Percentiles rank a stretch among this genome's conserved stretches.
Conservation (phyloP, 495 filamentous ascomycete species). For the Talaromyces trachyspermus region DNA sequence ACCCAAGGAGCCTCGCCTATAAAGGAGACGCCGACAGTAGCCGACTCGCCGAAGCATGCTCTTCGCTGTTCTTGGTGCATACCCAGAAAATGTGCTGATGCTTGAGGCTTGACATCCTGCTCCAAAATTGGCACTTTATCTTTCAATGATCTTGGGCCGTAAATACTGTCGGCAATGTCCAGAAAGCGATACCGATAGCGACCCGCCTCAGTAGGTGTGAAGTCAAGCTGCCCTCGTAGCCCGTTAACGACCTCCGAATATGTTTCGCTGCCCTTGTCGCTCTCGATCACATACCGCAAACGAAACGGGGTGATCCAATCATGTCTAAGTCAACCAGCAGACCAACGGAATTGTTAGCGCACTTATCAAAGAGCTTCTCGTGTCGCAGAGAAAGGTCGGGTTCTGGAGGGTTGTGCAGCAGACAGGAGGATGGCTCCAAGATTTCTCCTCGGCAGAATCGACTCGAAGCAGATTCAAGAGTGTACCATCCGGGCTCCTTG, state of each 20-base stretch:
- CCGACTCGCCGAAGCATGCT: conserved; percentile 75
- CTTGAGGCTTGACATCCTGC: conserved; percentile 87
- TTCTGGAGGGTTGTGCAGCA: conserved; percentile 84
- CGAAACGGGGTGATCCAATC: conserved; percentile 85
- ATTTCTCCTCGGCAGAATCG: conserved; percentile 81
- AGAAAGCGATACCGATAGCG: conserved; percentile 81
- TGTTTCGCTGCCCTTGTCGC: conserved; percentile 46
- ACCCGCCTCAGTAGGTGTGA: conserved; percentile 75
- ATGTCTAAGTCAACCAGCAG: conserved; percentile 80
- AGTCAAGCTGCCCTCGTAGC: conserved; percentile 69
- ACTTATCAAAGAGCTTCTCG: conserved; percentile 86
- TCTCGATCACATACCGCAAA: conserved; percentile 62
- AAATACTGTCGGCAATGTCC: conserved; percentile 72
- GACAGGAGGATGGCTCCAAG: conserved; percentile 82
- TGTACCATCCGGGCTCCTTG: conserved; percentile 76
- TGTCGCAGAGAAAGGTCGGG: conserved; percentile 64
- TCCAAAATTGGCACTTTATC: conserved; percentile 56
- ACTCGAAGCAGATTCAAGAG: conserved; percentile 66
- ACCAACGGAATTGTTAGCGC: conserved; percentile 86
- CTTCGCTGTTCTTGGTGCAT: conserved; percentile 42
- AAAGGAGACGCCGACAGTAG: conserved; percentile 63
- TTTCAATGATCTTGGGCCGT: conserved; percentile 45
- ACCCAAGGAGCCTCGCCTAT: conserved; percentile 77
- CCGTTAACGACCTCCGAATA: conserved; percentile 49
- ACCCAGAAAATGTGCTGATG: conserved; percentile 64